phyloP scores from a whole-genome alignment of 192 early-diverging fungal species.

The Neocallimastix lanati region DNA sequence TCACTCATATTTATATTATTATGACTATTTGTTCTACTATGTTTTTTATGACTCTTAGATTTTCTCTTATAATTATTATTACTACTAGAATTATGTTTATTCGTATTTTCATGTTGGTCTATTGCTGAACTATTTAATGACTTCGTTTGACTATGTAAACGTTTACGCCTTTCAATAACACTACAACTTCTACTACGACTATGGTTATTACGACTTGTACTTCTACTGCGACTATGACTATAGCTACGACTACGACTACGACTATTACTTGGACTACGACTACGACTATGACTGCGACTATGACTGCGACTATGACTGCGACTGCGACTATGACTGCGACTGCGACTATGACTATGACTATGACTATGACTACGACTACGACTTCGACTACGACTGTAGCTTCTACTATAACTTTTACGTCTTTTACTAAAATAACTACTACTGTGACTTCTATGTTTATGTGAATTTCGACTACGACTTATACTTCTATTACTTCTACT shows the following conservation, averaged over 20 bases:
- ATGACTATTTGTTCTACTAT: background rate
- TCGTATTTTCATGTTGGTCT: background rate
- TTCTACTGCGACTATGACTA: no score
- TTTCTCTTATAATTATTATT: background rate
- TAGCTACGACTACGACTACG: no score
- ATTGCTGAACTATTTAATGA: background rate
- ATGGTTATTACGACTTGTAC: background rate
- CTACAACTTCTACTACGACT: background rate
- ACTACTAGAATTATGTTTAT: background rate
- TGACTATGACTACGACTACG: background rate
- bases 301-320: background rate
- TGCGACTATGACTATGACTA: background rate
- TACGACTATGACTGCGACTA: no score
- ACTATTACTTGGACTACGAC: no score
- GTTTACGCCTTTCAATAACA: background rate
- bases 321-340: background rate
- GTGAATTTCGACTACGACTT: background rate
- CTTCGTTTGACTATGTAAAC: background rate
- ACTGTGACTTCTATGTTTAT: background rate
- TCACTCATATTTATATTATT: background rate
- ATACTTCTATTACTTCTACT: background rate
- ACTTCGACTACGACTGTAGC: background rate
- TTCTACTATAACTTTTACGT: background rate
- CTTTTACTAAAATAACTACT: background rate
- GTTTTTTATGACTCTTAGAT: background rate